Percentiles rank a stretch among this genome's conserved stretches.
These are phyloP conservation scores for Apostasia shenzhenica DNA, from an alignment of 106 monocot species.

Conservation along the genomic window DNA sequence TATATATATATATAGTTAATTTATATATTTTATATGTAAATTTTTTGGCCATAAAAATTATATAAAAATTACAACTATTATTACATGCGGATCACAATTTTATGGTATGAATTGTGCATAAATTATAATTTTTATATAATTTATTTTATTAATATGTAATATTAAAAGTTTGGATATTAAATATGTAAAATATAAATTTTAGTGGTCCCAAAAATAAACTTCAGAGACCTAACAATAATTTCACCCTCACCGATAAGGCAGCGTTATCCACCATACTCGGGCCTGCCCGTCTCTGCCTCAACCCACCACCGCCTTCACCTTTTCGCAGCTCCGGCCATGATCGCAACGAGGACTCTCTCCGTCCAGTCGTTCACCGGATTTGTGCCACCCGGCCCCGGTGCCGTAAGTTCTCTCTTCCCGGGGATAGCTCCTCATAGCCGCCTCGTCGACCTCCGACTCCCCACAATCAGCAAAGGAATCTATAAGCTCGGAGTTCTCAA, in stretches of 20 bases:
- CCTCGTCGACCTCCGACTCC: constrained; percentile 7
- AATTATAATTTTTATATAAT: no score
- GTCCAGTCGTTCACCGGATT: constrained; percentile 35
- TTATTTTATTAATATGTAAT: neutral
- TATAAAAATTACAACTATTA: no score
- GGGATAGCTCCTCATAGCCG: constrained; percentile 3
- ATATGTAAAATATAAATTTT: neutral
- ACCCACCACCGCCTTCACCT: neutral
- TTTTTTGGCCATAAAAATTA: no score
- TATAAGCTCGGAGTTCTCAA: neutral
- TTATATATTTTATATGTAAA: no score
- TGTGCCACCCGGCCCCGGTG: constrained; percentile 11
- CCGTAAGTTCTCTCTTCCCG: neutral
- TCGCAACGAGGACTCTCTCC: constrained; percentile 40
- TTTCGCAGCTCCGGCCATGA: constrained; percentile 17
- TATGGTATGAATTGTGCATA: no score
- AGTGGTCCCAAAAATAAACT: neutral
- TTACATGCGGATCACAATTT: no score
- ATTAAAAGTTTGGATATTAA: neutral
- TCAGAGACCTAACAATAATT: neutral
- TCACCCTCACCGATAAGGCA: neutral
- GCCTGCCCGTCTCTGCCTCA: no score
- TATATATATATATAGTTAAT: no score
- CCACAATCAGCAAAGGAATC: constrained; percentile 6
- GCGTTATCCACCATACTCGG: neutral